Evolutionary conservation across 108 stramenopile species (phyloP), one percentile per base, ranked within the genome.

Genomic region (Pseudonitzschia multiseries): DNA sequence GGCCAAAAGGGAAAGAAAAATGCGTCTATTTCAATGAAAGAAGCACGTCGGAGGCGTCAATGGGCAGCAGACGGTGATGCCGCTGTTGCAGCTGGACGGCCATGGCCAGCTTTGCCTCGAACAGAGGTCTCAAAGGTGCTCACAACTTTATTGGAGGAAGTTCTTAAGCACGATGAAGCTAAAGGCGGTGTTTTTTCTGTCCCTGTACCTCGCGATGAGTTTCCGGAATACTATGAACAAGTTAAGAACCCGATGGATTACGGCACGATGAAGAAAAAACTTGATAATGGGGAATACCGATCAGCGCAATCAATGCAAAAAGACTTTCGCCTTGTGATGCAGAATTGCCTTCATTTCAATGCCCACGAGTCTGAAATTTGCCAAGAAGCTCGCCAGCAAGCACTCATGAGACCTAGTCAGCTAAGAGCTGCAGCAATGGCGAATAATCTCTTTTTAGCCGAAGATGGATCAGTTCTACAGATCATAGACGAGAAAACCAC

Each of bases 241-340:
- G 87, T 95, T 57, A 80, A 87, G 50, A 80, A 81, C 20, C 93
- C 93, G 0, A 93, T 93, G 93, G 93, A 93, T 64, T 93, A 91
- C 53, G 86, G 89, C 31, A 93, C 90, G 22, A 93, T 93, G 90
- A 87, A 85, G 70, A 69, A 82, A 70, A 95, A 93, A 70, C 81
- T 93, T 28, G 89, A 88, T 17, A 87, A 81, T 68, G 92, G 86
- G 29, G 91, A 91, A 33, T 95, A 95, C 80, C 80, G 94, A 51
- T 93, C 91, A 17, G 91, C 90, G 31, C 91, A 89, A 70, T 79
- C 86, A 22, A 90, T 95, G 90, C 94, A 95, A 57, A 95, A 92
- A 70, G 94, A 95, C 65, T 92, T 95, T 57, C 68, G 86, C 21
- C 69, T 92, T 24, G 86, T 95, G 36, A 87, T 91, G 83, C 80